Base-by-base conservation (phyloP, 225 moss, liverwort and hornwort species). In the Lunularia cruciata region DNA sequence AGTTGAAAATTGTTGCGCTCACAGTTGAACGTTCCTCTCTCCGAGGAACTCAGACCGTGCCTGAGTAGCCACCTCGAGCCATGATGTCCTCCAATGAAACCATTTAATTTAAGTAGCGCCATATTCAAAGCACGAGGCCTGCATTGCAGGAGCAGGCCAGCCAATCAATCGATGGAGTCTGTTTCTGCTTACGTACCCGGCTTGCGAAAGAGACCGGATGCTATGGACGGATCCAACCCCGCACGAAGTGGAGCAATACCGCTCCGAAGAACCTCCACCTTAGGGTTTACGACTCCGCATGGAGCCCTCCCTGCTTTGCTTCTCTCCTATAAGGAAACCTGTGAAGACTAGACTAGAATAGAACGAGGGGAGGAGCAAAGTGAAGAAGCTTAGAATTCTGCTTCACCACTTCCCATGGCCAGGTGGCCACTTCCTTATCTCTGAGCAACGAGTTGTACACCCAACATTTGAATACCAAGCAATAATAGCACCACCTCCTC, bases 351-450 rank as follows among this genome's bases (percentile, higher is more conserved):
- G 47, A 65, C 18, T 28, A 3, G 18, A 20, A 16, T 25, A 28
- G 13, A 6, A 14, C 11, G 63, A 28, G 16, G 20, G 60, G 18
- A 33, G 18, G 42, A 43, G 20, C 22, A 25, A 40, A 18, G 36
- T 8, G 19, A 1, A n/a, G 20, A 39, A 25, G 6, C 42, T 6
- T 4, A 34, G 5, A 59, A 59, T 59, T 16, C 43, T 10, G 43
- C 16, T 43, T 11, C 43, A 11, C 31, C 31, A 65, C 15, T 7
- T 46, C 65, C 46, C 65, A 47, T 47, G 42, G 46, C 65, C 65
- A 65, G 65, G 65, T 65, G 65, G 38, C 65, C 45, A 14, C 18
- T 30, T 46, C 65, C 65, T 65, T 65, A 65, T 65, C 65, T 46
- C 63, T 47, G 63, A 45, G 63, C 30, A 46, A 27, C 43, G 47